Evolutionary conservation across 352 stramenopile genomes (phyloP).

Genomic region (Lagenidium sp.): DNA sequence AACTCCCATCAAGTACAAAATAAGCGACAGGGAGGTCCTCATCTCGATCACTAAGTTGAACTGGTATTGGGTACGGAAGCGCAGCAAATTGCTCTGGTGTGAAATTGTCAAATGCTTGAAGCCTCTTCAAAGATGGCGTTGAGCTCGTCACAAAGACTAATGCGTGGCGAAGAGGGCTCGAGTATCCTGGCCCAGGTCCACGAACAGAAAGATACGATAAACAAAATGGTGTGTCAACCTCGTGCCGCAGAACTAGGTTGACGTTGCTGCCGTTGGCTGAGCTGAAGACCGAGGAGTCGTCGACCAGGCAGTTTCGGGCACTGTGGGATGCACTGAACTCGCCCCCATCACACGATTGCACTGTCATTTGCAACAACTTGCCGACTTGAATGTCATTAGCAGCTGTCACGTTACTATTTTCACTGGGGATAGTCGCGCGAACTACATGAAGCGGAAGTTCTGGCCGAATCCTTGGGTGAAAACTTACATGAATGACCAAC

Average conservation of each 20-base stretch:
- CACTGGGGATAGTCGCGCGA: constrained; percentile 17
- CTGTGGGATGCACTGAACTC: constrained; percentile 73
- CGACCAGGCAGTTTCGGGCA: constrained; percentile 56
- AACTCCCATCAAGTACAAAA: constrained; percentile 71
- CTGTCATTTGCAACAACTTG: constrained; percentile 58
- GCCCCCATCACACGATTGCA: constrained; percentile 62
- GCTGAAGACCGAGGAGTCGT: constrained; percentile 79
- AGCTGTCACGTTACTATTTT: constrained; percentile 33
- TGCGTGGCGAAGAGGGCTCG: constrained; percentile 52
- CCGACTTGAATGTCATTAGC: constrained; percentile 62
- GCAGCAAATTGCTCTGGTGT: constrained; percentile 68
- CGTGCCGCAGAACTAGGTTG: constrained; percentile 72
- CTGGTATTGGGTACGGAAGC: constrained; percentile 53
- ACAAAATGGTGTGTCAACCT: constrained; percentile 74
- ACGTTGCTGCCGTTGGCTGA: constrained; percentile 64
- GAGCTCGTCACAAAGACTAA: constrained; percentile 66
- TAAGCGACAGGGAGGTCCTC: constrained; percentile 64
- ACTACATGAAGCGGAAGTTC: constrained; percentile 29
- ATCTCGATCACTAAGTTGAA: constrained; percentile 35
- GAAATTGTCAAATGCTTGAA: constrained; percentile 56
- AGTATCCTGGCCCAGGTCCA: constrained; percentile 70
- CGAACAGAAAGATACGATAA: constrained; percentile 64
- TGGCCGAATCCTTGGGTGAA: constrained; percentile 40
- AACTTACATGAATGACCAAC: constrained; percentile 48
- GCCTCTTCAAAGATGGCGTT: constrained; percentile 34